phyloP scores from a whole-genome alignment of 257 asterid genomes.

The Ocimum tenuiflorum region DNA sequence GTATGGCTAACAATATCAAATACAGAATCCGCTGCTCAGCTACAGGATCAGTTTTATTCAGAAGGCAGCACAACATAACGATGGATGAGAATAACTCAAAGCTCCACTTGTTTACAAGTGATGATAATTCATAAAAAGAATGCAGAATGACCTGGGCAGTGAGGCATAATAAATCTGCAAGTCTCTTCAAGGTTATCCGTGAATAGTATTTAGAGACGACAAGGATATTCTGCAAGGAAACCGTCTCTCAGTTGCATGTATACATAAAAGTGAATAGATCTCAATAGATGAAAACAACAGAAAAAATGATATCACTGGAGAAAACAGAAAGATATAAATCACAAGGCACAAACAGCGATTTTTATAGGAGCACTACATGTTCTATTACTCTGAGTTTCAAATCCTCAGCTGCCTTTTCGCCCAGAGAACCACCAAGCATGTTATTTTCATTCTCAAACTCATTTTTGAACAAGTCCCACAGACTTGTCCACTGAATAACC shows the following conservation, averaged over 20 bases:
- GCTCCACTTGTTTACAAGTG: not conserved
- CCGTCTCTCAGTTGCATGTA: too few species aligned
- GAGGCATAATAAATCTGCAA: conserved; percentile 81
- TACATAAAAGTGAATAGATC: too few species aligned
- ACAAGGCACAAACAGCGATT: too few species aligned
- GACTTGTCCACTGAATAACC: conserved; percentile 78
- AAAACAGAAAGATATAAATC: too few species aligned
- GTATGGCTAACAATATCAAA: too few species aligned
- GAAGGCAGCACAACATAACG: too few species aligned
- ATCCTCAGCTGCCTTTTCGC: conserved; percentile 85
- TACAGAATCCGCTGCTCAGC: too few species aligned
- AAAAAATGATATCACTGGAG: too few species aligned
- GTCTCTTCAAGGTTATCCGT: conserved; percentile 81
- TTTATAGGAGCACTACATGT: conserved; percentile 46
- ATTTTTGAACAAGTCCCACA: conserved; percentile 75
- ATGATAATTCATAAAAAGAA: conserved; percentile 2
- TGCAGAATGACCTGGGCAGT: conserved; percentile 50
- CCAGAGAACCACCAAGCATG: conserved; percentile 78
- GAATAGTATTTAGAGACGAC: conserved; percentile 90
- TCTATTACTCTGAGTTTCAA: conserved; percentile 79
- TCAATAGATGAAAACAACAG: too few species aligned
- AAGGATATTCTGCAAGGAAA: conserved; percentile 68
- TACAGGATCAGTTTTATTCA: too few species aligned
- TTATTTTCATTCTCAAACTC: conserved; percentile 85
- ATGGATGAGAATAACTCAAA: too few species aligned